phyloP scores from a whole-genome alignment of 306 rosid species.

The Lathyrus oleraceus region DNA sequence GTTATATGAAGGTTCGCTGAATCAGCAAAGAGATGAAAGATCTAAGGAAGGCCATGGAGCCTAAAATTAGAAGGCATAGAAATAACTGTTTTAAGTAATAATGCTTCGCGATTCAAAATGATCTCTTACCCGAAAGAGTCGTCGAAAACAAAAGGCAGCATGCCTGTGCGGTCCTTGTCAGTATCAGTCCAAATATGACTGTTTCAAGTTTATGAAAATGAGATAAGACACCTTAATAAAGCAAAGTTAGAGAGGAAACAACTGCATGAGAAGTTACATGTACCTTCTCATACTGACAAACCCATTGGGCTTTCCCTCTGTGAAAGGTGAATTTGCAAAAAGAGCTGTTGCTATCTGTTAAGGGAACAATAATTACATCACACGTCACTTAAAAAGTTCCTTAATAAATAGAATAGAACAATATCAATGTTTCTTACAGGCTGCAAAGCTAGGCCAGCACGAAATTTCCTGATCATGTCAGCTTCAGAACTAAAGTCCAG shows the following conservation, averaged over 20 bases:
- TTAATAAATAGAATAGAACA: slow-evolving; percentile 19
- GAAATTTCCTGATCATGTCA: slow-evolving; percentile 93
- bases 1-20: slow-evolving; percentile 1
- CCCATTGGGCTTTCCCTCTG: slow-evolving; percentile 95
- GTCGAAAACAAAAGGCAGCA: slow-evolving; percentile 96
- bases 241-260: slow-evolving; percentile 26
- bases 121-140: slow-evolving; percentile 82
- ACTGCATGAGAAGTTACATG: slow-evolving; percentile 17
- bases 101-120: slow-evolving; percentile 1
- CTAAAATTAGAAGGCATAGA: slow-evolving; percentile 5
- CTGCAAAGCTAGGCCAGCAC: slow-evolving; percentile 93
- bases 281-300: slow-evolving; percentile 96
- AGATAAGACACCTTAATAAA: slow-evolving; percentile 25
- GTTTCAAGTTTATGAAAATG: slow-evolving; percentile 39
- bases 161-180: slow-evolving; percentile 83
- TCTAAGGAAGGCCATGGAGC: slow-evolving; percentile 19
- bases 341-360: slow-evolving; percentile 97
- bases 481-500: slow-evolving; percentile 93
- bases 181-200: slow-evolving; percentile 97
- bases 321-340: slow-evolving; percentile 96
- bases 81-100: slow-evolving; percentile 17
- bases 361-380: slow-evolving; percentile 38
- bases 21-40: slow-evolving; percentile 8
- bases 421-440: slow-evolving; percentile 67
- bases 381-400: slow-evolving; percentile 25